phyloP scores from a whole-genome alignment of 2,329 filamentous ascomycete species.

The Pestalotiopsis sp. region DNA sequence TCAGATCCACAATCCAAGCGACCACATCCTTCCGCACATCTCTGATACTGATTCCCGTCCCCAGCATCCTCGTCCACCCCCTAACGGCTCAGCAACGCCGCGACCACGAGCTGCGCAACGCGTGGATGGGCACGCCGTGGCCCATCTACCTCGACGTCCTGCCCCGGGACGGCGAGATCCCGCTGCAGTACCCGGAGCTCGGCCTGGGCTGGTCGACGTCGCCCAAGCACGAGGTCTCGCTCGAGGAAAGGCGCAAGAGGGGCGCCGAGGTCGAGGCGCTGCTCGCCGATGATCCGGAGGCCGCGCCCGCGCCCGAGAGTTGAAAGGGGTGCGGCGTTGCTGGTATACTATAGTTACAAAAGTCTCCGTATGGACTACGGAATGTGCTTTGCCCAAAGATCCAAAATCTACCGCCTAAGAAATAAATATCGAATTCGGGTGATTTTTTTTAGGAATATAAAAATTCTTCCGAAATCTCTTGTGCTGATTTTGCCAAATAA shows the following conservation, averaged over 20 bases:
- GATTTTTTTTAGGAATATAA: no score
- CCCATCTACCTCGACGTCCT: slow-evolving; percentile 34
- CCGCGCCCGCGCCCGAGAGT: slow-evolving; percentile 31
- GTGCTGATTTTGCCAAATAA: no score
- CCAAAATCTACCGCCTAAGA: no score
- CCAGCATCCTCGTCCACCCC: slow-evolving; percentile 34
- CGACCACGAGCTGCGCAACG: slow-evolving; percentile 35
- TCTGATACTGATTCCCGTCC: neutral
- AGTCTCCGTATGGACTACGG: no score
- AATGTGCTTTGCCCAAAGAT: no score
- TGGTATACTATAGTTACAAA: no score
- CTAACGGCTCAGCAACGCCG: slow-evolving; percentile 32
- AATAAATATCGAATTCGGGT: no score
- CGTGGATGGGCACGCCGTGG: slow-evolving; percentile 37
- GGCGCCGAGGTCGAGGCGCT: slow-evolving; percentile 33
- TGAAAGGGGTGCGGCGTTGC: slow-evolving; percentile 11
- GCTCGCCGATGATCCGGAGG: slow-evolving; percentile 31
- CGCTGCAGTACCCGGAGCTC: slow-evolving; percentile 35
- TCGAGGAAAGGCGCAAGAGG: slow-evolving; percentile 32
- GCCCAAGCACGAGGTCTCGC: slow-evolving; percentile 29
- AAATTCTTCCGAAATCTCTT: no score
- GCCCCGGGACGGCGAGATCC: slow-evolving; percentile 28
- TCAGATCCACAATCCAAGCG: neutral
- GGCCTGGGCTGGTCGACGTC: slow-evolving; percentile 32
- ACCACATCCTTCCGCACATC: no score